Base-by-base conservation (phyloP, 768 basidiomycete genomes). In the Boletus subparvulus region DNA sequence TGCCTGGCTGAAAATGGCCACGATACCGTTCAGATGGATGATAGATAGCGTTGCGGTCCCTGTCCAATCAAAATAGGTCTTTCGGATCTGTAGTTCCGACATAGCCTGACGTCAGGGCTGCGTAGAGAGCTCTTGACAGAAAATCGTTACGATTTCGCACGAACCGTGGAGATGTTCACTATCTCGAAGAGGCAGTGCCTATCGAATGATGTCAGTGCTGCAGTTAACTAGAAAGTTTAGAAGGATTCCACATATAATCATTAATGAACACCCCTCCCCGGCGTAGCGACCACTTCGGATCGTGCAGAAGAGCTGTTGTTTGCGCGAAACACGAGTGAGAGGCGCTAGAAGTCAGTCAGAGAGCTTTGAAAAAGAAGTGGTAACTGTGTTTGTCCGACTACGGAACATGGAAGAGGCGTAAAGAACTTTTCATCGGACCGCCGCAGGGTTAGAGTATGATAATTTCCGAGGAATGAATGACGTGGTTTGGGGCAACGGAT, bases 401-500 rank as follows among this genome's bases (percentile, higher is more conserved):
- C 40, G 52, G 48, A 52, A 52, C 35, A 19, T 36, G 42, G 32
- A 51, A 56, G 32, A 51, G 52, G 53, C 36, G 54, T 36, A 44
- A 58, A 53, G 52, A 45, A 41, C 55, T 52, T 67, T 52, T 47
- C 52, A 59, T 58, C 46, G 33, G 43, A 52, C 59, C 40, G 17
- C 41, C 49, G 44, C 52, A 65, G 45, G 33, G 47, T 41, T 24
- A 52, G 55, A 56, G 54, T 42, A 39, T 17, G 3, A 56, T 69
- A 65, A 70, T 69, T 60, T 70, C 67, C 67, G 67, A 56, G 16
- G 63, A 65, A 69, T 66, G 68, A 69, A 68, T 47, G 19, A 28
- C 50, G 42, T 17, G 28, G 46, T 26, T 39, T 59, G 51, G 45
- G 56, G 48, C 13, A 33, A 55, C 43, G 45, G 55, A 54, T 59